These are phyloP conservation scores for Omphalotus olearius DNA, from an alignment of 1,284 basidiomycete genomes.

Conservation along the genomic window DNA sequence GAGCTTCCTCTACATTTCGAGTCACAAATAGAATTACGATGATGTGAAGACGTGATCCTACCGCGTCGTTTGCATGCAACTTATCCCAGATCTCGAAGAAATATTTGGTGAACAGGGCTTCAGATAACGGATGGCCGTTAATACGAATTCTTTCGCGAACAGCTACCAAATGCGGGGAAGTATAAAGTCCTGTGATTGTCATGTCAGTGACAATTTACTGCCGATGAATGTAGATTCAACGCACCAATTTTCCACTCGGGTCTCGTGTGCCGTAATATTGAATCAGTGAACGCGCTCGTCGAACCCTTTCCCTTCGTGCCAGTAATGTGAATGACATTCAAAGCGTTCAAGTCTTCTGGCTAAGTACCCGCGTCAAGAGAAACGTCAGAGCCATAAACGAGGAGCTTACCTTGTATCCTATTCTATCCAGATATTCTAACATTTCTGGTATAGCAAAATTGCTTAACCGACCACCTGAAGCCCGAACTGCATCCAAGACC, in stretches of 20 bases:
- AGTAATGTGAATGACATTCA: slow-evolving; percentile 96
- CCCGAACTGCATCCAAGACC: slow-evolving; percentile 79
- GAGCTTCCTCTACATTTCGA: slow-evolving; percentile 41
- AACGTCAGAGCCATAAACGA: slow-evolving; percentile 11
- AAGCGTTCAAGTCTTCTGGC: slow-evolving; percentile 79
- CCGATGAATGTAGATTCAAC: slow-evolving; percentile 12
- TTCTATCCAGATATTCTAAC: slow-evolving; percentile 83
- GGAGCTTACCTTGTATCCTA: slow-evolving; percentile 77
- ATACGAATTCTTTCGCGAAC: slow-evolving; percentile 95
- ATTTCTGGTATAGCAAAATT: slow-evolving; percentile 84
- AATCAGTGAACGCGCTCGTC: slow-evolving; percentile 89
- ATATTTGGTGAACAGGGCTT: slow-evolving; percentile 84
- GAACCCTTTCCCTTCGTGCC: slow-evolving; percentile 99
- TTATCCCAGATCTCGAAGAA: slow-evolving; percentile 98
- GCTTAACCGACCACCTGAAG: slow-evolving; percentile 68
- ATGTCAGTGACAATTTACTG: neutral
- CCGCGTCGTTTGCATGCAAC: slow-evolving; percentile 66
- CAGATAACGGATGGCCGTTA: slow-evolving; percentile 86
- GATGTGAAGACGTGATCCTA: slow-evolving; percentile 26
- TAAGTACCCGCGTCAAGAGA: slow-evolving; percentile 24
- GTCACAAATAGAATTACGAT: slow-evolving; percentile 8
- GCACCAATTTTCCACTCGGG: slow-evolving; percentile 73
- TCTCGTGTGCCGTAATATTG: slow-evolving; percentile 58
- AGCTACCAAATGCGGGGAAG: slow-evolving; percentile 94
- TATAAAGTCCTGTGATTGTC: slow-evolving; percentile 73